Conservation (phyloP, 345 rosid species). For the Lenwebbia sp. region DNA sequence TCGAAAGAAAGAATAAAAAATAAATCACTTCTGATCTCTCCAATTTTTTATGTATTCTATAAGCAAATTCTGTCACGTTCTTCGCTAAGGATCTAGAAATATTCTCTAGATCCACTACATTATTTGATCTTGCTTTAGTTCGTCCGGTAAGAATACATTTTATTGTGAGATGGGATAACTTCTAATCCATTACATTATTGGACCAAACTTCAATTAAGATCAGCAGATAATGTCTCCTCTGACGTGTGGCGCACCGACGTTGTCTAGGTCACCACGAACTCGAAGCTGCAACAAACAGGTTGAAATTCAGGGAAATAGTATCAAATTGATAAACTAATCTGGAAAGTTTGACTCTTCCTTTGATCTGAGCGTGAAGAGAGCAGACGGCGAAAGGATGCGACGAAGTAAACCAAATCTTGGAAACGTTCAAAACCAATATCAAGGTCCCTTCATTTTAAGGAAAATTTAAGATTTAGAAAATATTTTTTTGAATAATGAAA, state of each 20-base stretch:
- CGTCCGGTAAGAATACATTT: not conserved
- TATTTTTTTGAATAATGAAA: too few species aligned
- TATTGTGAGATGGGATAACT: not conserved
- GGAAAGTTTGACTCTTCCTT: not conserved
- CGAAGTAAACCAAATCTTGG: not conserved
- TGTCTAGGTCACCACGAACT: not conserved
- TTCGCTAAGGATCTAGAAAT: too few species aligned
- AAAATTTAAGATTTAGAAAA: too few species aligned
- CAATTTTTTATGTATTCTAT: not conserved
- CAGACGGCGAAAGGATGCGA: not conserved
- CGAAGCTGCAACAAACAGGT: not conserved
- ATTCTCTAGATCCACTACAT: not conserved
- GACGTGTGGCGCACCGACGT: fast-evolving
- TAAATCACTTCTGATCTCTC: not conserved
- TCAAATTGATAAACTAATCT: not conserved
- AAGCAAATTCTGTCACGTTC: too few species aligned
- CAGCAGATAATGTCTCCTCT: not conserved
- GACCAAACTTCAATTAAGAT: too few species aligned
- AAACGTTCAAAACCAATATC: not conserved
- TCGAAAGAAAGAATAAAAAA: too few species aligned
- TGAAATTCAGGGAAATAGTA: not conserved
- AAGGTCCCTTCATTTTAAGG: too few species aligned
- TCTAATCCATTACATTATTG: not conserved
- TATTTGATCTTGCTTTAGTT: not conserved
- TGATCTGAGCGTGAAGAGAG: not conserved